A percentile compares a stretch with the other conserved stretches of the same genome.
These are phyloP conservation scores for Periconia sp. DNA, from an alignment of 2,329 filamentous ascomycete genomes.

Conservation along the genomic window DNA sequence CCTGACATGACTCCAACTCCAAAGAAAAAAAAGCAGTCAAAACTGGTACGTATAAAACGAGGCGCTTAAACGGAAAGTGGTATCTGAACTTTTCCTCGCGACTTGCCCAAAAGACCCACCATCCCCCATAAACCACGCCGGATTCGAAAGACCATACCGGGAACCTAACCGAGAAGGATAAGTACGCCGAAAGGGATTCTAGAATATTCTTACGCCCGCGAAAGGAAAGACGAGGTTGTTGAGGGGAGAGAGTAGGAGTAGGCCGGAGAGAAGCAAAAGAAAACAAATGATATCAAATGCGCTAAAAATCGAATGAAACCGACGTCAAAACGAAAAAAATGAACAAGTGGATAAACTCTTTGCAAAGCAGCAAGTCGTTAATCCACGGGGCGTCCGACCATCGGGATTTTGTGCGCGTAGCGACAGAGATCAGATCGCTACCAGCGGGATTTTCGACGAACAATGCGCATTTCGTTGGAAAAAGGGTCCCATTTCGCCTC, in stretches of 20 bases:
- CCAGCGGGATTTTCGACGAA: constrained; percentile 6
- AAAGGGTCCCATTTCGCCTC: constrained; percentile 7
- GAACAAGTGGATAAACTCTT: background rate
- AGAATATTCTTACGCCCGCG: background rate
- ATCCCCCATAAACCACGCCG: background rate
- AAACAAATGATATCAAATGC: background rate
- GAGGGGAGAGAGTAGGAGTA: background rate
- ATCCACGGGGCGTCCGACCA: too few species aligned
- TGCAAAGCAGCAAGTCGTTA: background rate
- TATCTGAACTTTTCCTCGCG: constrained; percentile 23
- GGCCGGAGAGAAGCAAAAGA: background rate
- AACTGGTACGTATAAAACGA: background rate
- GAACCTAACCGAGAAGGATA: constrained; percentile 6
- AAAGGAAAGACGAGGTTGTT: background rate
- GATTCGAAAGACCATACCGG: constrained; percentile 1
- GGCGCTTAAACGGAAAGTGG: constrained; percentile 16
- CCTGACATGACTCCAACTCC: background rate
- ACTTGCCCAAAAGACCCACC: constrained; percentile 3
- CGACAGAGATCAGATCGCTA: background rate
- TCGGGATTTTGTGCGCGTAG: background rate
- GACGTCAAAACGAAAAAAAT: background rate
- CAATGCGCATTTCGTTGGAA: constrained; percentile 8
- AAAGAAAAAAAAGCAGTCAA: background rate
- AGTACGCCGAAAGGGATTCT: constrained; percentile 5
- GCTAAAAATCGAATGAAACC: background rate